Conservation (phyloP, 306 rosid genomes). For the Cucurbita maxima region DNA sequence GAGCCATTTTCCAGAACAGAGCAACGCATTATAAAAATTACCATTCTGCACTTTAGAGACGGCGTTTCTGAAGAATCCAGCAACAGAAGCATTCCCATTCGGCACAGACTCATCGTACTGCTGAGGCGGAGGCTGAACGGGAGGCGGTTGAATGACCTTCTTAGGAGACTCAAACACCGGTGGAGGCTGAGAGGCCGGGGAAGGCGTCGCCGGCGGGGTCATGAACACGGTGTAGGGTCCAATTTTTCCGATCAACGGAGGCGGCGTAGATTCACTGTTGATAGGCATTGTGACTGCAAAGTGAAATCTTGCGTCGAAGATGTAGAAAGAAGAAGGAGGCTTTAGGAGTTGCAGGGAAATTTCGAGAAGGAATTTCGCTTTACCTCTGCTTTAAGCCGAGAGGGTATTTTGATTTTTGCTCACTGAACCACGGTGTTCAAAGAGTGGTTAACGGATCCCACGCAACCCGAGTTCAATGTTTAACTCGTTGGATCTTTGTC, state of each 20-base stretch:
- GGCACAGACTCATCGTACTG: slow-evolving; percentile 35
- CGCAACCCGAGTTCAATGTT: slow-evolving; percentile 25
- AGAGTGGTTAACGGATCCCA: slow-evolving; percentile 10
- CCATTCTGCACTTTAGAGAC: slow-evolving; percentile 70
- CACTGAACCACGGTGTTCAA: background rate
- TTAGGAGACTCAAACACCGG: slow-evolving; percentile 43
- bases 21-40: slow-evolving; percentile 9
- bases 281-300: slow-evolving; percentile 35
- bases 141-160: slow-evolving; percentile 39
- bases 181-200: slow-evolving; percentile 24
- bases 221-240: slow-evolving; percentile 97
- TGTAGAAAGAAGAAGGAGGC: background rate
- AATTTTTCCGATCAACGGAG: slow-evolving; percentile 81
- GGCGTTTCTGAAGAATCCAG: slow-evolving; percentile 58
- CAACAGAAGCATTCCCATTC: slow-evolving; percentile 38
- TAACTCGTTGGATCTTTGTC: slow-evolving; percentile 11
- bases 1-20: background rate
- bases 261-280: slow-evolving; percentile 66
- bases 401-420: background rate
- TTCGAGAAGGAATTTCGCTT: background rate
- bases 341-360: background rate
- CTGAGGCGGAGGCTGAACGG: slow-evolving; percentile 83
- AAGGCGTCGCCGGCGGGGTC: slow-evolving; percentile 87
- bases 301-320: background rate
- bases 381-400: background rate